Evolutionary conservation across 2,329 filamentous ascomycete genomes (phyloP).

Genomic region (Huntiella savannae): DNA sequence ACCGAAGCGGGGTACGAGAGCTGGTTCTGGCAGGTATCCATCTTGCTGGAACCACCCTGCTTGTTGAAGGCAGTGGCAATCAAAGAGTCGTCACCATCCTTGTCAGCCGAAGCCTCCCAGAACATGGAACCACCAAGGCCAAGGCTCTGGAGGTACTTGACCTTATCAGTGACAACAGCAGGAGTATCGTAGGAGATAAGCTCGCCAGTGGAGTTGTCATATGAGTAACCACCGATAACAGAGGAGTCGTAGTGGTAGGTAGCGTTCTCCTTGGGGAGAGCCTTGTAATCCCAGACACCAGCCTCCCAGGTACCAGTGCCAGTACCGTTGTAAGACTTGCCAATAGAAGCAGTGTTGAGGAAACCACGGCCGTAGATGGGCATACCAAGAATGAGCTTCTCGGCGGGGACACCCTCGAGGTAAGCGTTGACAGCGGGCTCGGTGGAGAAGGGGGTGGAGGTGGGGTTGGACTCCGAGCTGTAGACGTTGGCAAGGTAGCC

Average conservation of each 20-base stretch:
- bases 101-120: constrained; percentile 64
- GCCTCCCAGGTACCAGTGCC: constrained; percentile 54
- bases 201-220: constrained; percentile 37
- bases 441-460: constrained; percentile 51
- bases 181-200: constrained; percentile 58
- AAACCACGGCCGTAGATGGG: constrained; percentile 66
- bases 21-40: constrained; percentile 29
- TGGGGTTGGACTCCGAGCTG: constrained; percentile 30
- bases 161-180: constrained; percentile 40
- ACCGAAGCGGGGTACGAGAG: constrained; percentile 33
- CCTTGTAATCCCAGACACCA: constrained; percentile 69
- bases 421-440: constrained; percentile 48
- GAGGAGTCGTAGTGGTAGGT: constrained; percentile 36
- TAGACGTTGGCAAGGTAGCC: constrained; percentile 60
- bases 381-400: constrained; percentile 60
- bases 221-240: constrained; percentile 50
- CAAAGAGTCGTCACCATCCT: constrained; percentile 37
- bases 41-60: constrained; percentile 22
- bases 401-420: constrained; percentile 38
- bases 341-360: constrained; percentile 39
- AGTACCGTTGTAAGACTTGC: constrained; percentile 40
- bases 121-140: constrained; percentile 64
- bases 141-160: constrained; percentile 39
- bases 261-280: constrained; percentile 42
- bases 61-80: constrained; percentile 28